Evolutionary conservation across 1,139 yeast genomes (phyloP).

Genomic region (Petasospora rhodanensis): DNA sequence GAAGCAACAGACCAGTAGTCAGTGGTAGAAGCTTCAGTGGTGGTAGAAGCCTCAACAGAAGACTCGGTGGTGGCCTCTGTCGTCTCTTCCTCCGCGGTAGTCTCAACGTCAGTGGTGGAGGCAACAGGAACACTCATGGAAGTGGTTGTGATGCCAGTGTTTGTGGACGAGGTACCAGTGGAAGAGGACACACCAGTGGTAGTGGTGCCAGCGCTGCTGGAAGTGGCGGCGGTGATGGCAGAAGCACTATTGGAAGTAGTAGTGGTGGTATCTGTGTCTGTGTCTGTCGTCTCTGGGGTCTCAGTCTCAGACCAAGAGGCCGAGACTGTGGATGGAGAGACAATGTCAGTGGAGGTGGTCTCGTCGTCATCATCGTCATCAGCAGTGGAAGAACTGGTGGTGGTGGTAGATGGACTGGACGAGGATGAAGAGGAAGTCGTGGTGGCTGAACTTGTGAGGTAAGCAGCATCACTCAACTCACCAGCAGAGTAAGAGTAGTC

Average conservation of each 20-base stretch:
- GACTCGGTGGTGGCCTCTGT: constrained; percentile 1
- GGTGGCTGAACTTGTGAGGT: too few relatives aligned
- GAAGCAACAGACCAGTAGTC: background rate
- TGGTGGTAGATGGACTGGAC: background rate
- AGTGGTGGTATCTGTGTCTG: constrained; percentile 2
- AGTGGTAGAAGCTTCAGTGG: background rate
- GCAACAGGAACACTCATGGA: constrained; percentile 8
- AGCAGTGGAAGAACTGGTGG: constrained; percentile 1
- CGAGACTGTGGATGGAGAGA: constrained; percentile 6
- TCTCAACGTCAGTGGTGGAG: constrained; percentile 1
- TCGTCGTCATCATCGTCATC: constrained; percentile 9
- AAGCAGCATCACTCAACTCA: too few relatives aligned
- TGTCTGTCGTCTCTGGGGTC: too few relatives aligned
- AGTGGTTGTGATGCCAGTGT: constrained; percentile 8
- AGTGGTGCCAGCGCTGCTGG: background rate
- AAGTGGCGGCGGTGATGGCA: background rate
- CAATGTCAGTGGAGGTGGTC: constrained; percentile 4
- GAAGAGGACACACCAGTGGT: constrained; percentile 1
- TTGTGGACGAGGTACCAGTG: constrained; percentile 3
- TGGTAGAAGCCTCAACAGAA: constrained; percentile 1
- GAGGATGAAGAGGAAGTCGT: constrained; percentile 1
- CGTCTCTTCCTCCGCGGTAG: background rate
- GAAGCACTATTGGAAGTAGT: background rate
- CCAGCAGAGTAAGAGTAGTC: too few relatives aligned
- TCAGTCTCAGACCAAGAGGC: constrained; percentile 5